Base-by-base conservation (phyloP, 2,329 filamentous ascomycete species). In the Beauveria rudraprayagi region DNA sequence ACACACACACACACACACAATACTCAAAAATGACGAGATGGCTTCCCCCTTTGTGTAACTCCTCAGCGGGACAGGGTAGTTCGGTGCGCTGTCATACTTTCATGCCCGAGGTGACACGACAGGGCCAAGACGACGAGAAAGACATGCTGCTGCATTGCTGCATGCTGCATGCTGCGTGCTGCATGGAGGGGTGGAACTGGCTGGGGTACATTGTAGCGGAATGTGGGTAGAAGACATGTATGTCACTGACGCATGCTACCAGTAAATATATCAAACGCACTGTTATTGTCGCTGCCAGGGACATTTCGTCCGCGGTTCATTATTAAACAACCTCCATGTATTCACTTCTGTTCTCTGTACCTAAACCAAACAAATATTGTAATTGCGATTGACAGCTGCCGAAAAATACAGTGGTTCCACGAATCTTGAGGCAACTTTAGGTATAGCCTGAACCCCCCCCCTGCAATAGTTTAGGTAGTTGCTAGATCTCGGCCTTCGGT, bases 401-500 rank as follows among this genome's bases (percentile, higher is more conserved):
- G 19, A 37, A 10, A 34, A 34, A 37, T 2, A 19, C 19, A 9
- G 37, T 17, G 37, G 4, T 24, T 56, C 8, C 28, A n/a, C 19
- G 30, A 58, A 50, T 24, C n/a, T 60, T 52, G 40, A 37, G 40
- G 56, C 37, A 37, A 11, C 47, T 44, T 40, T 50, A n/a, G 56
- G 47, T 46, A 48, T 30, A 40, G 30, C 22, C 14, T 34, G n/a
- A 14, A 24, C 3, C 24, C 16, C 37, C 47, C 56, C 28, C 28
- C 43, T 37, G n/a, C 26, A 46, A 52, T 7, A 24, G 19, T 43
- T 22, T 22, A 22, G 19, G 19, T 22, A 22, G 19, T 22, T 22
- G 34, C 17, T 28, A 53, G 56, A 60, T 60, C 47, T 52, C 56
- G 56, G 56, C 37, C 56, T 60, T 52, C 56, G 48, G 56, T 52